These are phyloP conservation scores for Lumnitzera racemosa DNA, from an alignment of 345 rosid species.

Conservation along the genomic window DNA sequence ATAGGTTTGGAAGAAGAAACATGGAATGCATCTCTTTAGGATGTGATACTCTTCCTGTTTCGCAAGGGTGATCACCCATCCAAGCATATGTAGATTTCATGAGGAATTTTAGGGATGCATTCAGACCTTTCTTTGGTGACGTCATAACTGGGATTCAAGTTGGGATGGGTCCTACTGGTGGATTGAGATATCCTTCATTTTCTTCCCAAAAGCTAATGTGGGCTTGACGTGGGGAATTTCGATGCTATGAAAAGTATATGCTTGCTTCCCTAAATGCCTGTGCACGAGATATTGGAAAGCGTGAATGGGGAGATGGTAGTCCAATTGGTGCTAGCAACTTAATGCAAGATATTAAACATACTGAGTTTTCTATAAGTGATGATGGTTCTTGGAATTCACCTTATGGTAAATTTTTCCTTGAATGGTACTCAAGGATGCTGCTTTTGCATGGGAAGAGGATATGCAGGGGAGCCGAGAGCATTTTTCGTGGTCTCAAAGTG, in stretches of 20 bases:
- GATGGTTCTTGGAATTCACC: conserved; percentile 39
- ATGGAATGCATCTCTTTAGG: conserved; percentile 47
- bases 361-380: conserved; percentile 32
- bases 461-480: conserved; percentile 32
- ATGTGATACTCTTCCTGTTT: conserved; percentile 43
- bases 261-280: conserved; percentile 35
- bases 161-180: conserved; percentile 61
- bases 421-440: conserved; percentile 47
- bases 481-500: conserved; percentile 29
- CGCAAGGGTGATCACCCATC: conserved; percentile 42
- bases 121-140: conserved; percentile 34
- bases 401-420: conserved; percentile 36
- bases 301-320: conserved; percentile 40
- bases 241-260: conserved; percentile 28
- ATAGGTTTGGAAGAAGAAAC: conserved; percentile 43
- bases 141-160: conserved; percentile 42
- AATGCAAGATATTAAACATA: conserved; percentile 27
- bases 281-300: conserved; percentile 27
- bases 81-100: conserved; percentile 48
- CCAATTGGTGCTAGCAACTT: conserved; percentile 27
- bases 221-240: conserved; percentile 45
- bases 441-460: conserved; percentile 43
- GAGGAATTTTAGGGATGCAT: conserved; percentile 44
- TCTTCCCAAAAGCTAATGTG: conserved; percentile 29
- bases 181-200: conserved; percentile 42